A percentile compares a stretch with the other conserved stretches of the same genome.
phyloP scores from a whole-genome alignment of 768 basidiomycete species.

The Leucogyrophana mollusca region DNA sequence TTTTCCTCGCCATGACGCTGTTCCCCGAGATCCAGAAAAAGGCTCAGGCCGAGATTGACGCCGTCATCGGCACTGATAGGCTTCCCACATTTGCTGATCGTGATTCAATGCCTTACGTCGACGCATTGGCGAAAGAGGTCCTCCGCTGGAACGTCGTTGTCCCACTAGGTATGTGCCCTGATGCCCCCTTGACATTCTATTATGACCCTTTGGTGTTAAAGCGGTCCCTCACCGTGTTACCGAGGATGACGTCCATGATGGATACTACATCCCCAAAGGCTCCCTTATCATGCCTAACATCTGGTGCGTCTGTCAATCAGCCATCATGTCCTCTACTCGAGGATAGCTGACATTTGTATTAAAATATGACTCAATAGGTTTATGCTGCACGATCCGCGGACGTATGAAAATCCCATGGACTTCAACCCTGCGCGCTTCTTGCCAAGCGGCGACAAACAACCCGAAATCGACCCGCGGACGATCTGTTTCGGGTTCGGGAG shows the following conservation, averaged over 20 bases:
- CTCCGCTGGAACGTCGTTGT: constrained; percentile 41
- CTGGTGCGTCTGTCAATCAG: constrained; percentile 10
- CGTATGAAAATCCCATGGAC: constrained; percentile 50
- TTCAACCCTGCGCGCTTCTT: constrained; percentile 67
- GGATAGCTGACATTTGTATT: background rate
- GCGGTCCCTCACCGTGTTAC: constrained; percentile 47
- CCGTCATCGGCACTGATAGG: constrained; percentile 55
- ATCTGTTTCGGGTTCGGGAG: constrained; percentile 73
- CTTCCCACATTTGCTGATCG: constrained; percentile 62
- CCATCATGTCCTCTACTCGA: constrained; percentile 10
- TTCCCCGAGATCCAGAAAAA: constrained; percentile 55
- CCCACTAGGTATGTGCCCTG: constrained; percentile 40
- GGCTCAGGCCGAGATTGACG: constrained; percentile 63
- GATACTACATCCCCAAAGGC: constrained; percentile 58
- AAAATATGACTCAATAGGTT: constrained; percentile 12
- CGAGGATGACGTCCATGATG: constrained; percentile 63
- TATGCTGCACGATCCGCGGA: constrained; percentile 32
- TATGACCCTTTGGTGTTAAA: constrained; percentile 26
- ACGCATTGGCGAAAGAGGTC: constrained; percentile 61
- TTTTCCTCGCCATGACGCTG: constrained; percentile 61
- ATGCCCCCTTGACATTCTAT: constrained; percentile 45
- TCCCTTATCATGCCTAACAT: constrained; percentile 22
- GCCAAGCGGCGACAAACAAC: constrained; percentile 27
- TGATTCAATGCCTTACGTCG: constrained; percentile 54
- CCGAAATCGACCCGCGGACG: constrained; percentile 56